Base-by-base conservation (phyloP, 805 yeast genomes). In the Hanseniaspora valbyensis region DNA sequence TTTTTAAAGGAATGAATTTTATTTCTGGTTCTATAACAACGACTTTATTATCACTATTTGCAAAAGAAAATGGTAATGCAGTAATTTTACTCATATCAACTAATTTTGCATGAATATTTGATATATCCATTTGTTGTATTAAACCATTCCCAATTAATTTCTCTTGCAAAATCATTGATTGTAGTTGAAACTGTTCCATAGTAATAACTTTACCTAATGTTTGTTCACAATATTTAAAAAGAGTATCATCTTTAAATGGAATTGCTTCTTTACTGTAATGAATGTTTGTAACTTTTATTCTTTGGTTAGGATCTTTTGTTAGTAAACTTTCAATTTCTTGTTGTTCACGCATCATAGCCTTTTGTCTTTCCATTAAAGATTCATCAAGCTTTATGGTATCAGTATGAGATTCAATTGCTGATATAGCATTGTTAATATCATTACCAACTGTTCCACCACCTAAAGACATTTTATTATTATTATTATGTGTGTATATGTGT, bases 1-100 rank as follows among this genome's bases (percentile, higher is more conserved):
- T 74, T 57, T 86, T 86, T 3, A 75, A 75, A 0, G 90, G 89
- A 4, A 56, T 36, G 10, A 70, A 44, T 32, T 64, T 60, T 13
- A 68, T 43, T 16, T 54, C 58, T 16, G 71, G 67, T 6, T 59
- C 58, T 2, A 68, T 57, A 13, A 59, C 59, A 6, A 65, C 49
- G 2, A 59, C 51, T 13, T 43, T 52, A 38, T 22, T 42, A 21
- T 18, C 25, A 18, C n/a, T 10, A 10, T 48, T 34, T 2, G 42
- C 34, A 26, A 42, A 42, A 4, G 42, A 53, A 53, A 19, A 54
- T 26, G 42, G 53, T 44, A 49, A 53, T 52, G 21, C 57, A 52
- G 34, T 46, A 30, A 21, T 37, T 44, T 48, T 21, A 29, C 38
- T 22, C 46, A 45, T 7, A 46, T 50, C 44, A 3, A 58, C 12